Evolutionary conservation across 305 asterid genomes (phyloP), one percentile per base, ranked within the genome.

Genomic region (Fraxinus paxiana): DNA sequence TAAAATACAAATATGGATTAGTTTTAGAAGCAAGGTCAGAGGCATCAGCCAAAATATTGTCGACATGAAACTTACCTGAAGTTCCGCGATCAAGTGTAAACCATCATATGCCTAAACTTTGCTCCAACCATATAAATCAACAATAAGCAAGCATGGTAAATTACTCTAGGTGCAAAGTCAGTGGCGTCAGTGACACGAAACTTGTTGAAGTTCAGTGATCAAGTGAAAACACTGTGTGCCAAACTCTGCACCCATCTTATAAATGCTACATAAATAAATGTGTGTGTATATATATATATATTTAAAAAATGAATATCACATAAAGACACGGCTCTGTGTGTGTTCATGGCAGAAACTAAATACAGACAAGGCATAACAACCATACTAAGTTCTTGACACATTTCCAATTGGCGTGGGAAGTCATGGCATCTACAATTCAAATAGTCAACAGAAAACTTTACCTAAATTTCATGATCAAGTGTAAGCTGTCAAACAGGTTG

Each of bases 11-110:
- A 6, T 0, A 6, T 35, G 41, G 41, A 6, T 6, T 35, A 35
- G 6, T 34, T 1, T 65, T 10, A 54, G 79, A 81, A 74, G 90
- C 92, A 90, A 86, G 84, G 89, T 82, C 80, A 76, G 82, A 75
- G 82, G 91, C 93, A 89, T 90, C 94, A 92, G 90, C 77, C 80
- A 59, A 80, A 70, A 20, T 79, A 72, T 88, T 86, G 61, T 90
- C 91, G 79, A 89, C 92, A 86, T 38, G 82, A 82, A 86, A 88
- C 97, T 87, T 90, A 90, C 91, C 93, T 87, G 90, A 86, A 85
- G 86, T 91, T 90, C 94, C 79, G 92, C 22, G 90, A 90, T 89
- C 96, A 91, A 91, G 94, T 87, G 91, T 89, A 89, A 83, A 85
- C 81, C 94, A 88, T 90, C 96, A 88, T 82, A 18, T 92, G 91